Base-by-base conservation (phyloP, 2,329 filamentous ascomycete genomes). In the Fusarium hainanense region DNA sequence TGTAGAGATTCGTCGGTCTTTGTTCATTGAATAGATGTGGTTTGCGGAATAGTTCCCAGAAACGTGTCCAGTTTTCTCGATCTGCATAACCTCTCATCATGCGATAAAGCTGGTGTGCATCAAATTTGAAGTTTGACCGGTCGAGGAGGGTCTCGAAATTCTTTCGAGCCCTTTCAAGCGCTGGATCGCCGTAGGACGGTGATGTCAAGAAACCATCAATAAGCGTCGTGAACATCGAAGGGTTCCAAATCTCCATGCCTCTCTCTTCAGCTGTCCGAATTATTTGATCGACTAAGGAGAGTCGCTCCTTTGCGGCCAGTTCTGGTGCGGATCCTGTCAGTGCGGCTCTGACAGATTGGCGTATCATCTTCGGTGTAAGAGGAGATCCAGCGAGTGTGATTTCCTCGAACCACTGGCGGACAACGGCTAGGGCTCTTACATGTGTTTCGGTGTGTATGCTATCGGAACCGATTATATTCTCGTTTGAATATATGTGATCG, bases 11-110 rank as follows among this genome's bases (percentile, higher is more conserved):
- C n/a, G 80, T 73, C 1, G 85, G 84, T 21, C 90, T 86, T 2
- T 81, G 71, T 11, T 77, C 74, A 41, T 83, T 78, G 69, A 85
- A 84, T 42, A 85, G 81, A 16, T 89, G 79, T 6, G 87, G 83
- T 58, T 84, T 82, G 57, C 84, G 84, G 83, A 90, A 92, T 12
- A 84, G 74, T 21, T 87, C 82, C 89, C 88, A 91, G 72, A 92
- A 88, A 8, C 81, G 80, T 18, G 83, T 76, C 83, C 88, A 90
- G 68, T 88, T 79, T 20, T 76, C 73, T 62, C 82, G 81, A 21
- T 71, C 68, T 7, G 86, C 82, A 66, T 88, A 85, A 2, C 81
- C 79, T 5, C 77, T 70, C 79, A 88, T 79, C 37, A 88, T 77
- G 20, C 77, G 78, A 44, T 79, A 14, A 74, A 12, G 82, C 75